Evolutionary conservation across 768 basidiomycete genomes (phyloP), one percentile per base, ranked within the genome.

Genomic region (Lentinula boryana): DNA sequence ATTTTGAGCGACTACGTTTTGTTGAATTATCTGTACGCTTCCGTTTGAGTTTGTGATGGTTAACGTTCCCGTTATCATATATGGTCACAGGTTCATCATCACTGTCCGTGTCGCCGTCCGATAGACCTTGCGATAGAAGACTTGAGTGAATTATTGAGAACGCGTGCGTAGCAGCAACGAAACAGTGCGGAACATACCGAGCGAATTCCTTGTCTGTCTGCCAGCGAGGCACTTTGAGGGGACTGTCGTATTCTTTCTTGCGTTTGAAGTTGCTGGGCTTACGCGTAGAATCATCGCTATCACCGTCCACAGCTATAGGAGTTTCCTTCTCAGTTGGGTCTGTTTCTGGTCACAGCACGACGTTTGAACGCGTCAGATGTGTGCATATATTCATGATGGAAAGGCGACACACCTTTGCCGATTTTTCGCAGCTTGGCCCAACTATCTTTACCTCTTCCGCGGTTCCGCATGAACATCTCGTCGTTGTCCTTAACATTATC

Each of bases 381-480:
- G 15, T 9, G 57, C 41, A 23, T 38, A 36, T n/a, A 18, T 40
- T n/a, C 5, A 18, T 27, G 15, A 27, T 27, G 31, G 18, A 38
- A 12, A 12, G 35, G 16, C 35, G 31, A 62, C 76, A 56, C 63
- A 89, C 90, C 80, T 70, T 83, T 83, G 49, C 78, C 78, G 13
- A 80, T 71, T 67, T 82, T 74, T 27, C 85, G 80, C 44, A 92
- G 69, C 60, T 78, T 79, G 67, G 76, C 82, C 87, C 89, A 90
- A 3, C 79, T 74, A 56, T 79, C 73, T 4, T 75, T 68, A 4
- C 82, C 82, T 55, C 88, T 76, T 61, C 80, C 80, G 48, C 73
- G 76, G 68, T 91, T 93, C 54, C 81, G 81, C 66, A 91, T 81
- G 65, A 91, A 92, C 70, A 83, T 75, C 15, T 81, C 83, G 69